Evolutionary conservation across 495 filamentous ascomycete genomes (phyloP).

Genomic region (Hypoxylon crocopeplum): DNA sequence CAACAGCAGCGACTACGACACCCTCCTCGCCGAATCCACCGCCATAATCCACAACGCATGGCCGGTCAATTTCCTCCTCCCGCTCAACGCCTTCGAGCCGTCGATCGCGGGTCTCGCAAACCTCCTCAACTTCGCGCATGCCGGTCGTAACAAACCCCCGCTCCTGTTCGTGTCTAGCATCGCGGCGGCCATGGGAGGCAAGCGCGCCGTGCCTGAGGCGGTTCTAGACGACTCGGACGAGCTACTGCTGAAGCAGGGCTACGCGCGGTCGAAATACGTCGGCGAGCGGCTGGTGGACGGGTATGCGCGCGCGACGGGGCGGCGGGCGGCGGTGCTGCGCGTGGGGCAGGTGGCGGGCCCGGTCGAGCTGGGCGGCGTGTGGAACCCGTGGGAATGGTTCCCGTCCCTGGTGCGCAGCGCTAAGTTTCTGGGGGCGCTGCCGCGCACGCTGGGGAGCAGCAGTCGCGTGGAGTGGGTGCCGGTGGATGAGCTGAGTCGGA

Average conservation of each 20-base stretch:
- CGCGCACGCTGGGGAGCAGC: conserved; percentile 23
- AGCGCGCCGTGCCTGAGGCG: conserved; percentile 21
- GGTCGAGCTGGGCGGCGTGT: conserved; percentile 21
- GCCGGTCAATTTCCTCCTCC: conserved; percentile 48
- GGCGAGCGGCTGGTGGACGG: conserved; percentile 33
- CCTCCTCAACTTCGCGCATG: conserved; percentile 36
- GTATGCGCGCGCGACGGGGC: conserved; percentile 16
- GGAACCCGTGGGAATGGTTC: conserved; percentile 39
- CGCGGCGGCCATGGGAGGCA: conserved; percentile 28
- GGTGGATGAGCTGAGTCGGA: conserved; percentile 29
- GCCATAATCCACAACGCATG: conserved; percentile 46
- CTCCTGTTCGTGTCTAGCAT: conserved; percentile 39
- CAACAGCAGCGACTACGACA: conserved; percentile 22
- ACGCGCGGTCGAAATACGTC: conserved; percentile 35
- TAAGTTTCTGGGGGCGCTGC: conserved; percentile 24
- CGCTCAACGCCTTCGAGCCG: conserved; percentile 41
- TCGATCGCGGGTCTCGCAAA: conserved; percentile 32
- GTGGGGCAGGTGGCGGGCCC: conserved; percentile 41
- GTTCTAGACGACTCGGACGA: conserved; percentile 19
- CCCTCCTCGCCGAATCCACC: conserved; percentile 15
- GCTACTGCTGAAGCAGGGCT: conserved; percentile 29
- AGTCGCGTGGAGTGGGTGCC: conserved; percentile 39
- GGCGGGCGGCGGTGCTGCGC: conserved; percentile 30
- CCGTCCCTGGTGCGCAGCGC: conserved; percentile 35
- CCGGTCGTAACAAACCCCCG: conserved; percentile 10